Base-by-base conservation (phyloP, 2,329 filamentous ascomycete species). In the Neopestalotiopsis sp. region DNA sequence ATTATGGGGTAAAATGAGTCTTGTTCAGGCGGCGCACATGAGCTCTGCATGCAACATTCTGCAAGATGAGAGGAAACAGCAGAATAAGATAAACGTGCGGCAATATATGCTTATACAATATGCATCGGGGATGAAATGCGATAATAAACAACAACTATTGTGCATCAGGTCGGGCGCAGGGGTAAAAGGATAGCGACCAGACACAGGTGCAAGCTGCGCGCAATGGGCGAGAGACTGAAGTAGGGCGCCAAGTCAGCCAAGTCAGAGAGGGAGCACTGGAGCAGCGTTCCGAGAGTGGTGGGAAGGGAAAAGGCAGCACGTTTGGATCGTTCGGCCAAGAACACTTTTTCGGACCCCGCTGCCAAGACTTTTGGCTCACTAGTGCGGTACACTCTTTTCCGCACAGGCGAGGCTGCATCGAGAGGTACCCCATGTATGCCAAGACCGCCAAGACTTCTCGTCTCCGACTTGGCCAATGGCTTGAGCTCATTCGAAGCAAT, bases 401-500 rank as follows among this genome's bases (percentile, higher is more conserved):
- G 20, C 45, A 3, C 4, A 20, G 3, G 1, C 1, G 1, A 24
- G 20, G 45, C 45, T n/a, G 45, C n/a, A 20, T 20, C 5, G 13
- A 7, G 13, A 52, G 45, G 45, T 52, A 52, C 45, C 45, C 34
- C 17, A 52, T 52, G 45, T 52, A 52, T 52, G 45, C 45, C 45
- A 52, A 52, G 45, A 24, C 45, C 45, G 45, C 45, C 45, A 52
- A 52, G 45, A 52, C 45, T 52, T 52, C 45, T 52, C 45, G 14
- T 52, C 45, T 17, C 17, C 45, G 45, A 17, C 45, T 52, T 52
- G 20, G 45, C 45, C 45, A 52, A 52, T 52, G 20, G 20, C 45
- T 52, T 52, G 45, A 52, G 17, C 45, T 52, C 45, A 59, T 59
- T 59, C 28, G 57, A 59, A 24, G 24, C 57, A 52, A 52, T 52